Base-by-base conservation (phyloP, 164 flowering plant species). In the Echeveria elegans region DNA sequence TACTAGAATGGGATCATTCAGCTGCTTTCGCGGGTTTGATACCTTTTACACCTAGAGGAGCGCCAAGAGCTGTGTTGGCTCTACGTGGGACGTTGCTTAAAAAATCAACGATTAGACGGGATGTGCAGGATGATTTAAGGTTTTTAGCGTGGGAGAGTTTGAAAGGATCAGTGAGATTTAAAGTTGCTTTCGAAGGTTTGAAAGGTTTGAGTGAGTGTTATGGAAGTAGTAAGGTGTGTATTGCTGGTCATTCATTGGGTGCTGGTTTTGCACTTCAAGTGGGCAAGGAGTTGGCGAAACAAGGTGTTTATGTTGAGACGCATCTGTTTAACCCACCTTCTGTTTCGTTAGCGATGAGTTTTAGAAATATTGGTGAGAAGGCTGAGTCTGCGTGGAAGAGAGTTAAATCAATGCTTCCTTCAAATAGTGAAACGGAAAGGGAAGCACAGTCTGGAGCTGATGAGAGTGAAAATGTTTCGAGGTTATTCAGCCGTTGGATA, bases 281-380 rank as follows among this genome's bases (percentile, higher is more conserved):
- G 6, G 97, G 97, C 24, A 89, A 91, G 71, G 82, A 84, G 53
- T 69, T 91, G 56, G 98, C 98, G 4, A 89, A 91, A 77, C 83
- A 89, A 71, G 93, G 96, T 18, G 68, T 91, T 7, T 86, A 64
- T 74, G 87, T 94, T 32, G 98, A 94, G 71, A 75, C 96, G 16
- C 98, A 94, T 80, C 72, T 94, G 78, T 94, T 94, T 72, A 91
- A 94, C 66, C 97, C 98, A 4, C 98, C 98, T 12, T 91, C 98
- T 6, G 87, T 91, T 72, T 94, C 98, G 0, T 67, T 91, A 5
- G 90, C 97, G 28, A 84, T 84, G 87, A 83, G 96, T 67, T 30
- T 91, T 19, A 85, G 84, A 73, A 87, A 69, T 61, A 70, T 91
- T 0, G 88, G 98, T 29, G 97, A 94, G 70, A 91, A 83, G 40